Evolutionary conservation across 371 early-diverging fungal genomes (phyloP).

Genomic region (Basidiobolus meristosporus): DNA sequence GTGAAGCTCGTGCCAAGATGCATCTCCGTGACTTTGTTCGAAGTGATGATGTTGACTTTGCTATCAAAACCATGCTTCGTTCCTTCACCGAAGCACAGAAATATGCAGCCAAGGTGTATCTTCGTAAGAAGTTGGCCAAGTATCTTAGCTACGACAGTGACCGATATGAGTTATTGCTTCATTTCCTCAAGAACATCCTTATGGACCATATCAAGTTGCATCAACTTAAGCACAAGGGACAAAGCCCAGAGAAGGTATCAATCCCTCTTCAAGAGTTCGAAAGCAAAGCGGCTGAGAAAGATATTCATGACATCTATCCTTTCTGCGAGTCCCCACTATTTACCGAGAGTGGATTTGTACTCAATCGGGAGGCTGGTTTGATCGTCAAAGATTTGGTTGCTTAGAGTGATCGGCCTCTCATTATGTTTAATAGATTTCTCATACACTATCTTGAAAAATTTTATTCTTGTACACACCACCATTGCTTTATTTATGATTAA

Average conservation of each 20-base stretch:
- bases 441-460: no score
- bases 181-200: conserved; percentile 49
- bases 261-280: background rate
- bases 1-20: conserved; percentile 97
- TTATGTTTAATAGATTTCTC: no score
- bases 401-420: no score
- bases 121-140: conserved; percentile 50
- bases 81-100: conserved; percentile 96
- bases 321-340: no score
- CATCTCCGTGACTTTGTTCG: conserved; percentile 88
- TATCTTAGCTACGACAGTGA: conserved; percentile 64
- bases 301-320: no score
- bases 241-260: background rate
- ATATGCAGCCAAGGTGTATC: conserved; percentile 45
- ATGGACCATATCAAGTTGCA: conserved; percentile 26
- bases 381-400: no score
- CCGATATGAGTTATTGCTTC: conserved; percentile 55
- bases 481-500: no score
- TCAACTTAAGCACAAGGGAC: background rate
- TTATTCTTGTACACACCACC: no score
- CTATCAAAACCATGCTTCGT: conserved; percentile 84
- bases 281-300: background rate
- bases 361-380: no score
- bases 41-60: conserved; percentile 88
- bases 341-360: no score